Evolutionary conservation across 73 alveolate genomes (phyloP).

Genomic region (Effrenium voratum): DNA sequence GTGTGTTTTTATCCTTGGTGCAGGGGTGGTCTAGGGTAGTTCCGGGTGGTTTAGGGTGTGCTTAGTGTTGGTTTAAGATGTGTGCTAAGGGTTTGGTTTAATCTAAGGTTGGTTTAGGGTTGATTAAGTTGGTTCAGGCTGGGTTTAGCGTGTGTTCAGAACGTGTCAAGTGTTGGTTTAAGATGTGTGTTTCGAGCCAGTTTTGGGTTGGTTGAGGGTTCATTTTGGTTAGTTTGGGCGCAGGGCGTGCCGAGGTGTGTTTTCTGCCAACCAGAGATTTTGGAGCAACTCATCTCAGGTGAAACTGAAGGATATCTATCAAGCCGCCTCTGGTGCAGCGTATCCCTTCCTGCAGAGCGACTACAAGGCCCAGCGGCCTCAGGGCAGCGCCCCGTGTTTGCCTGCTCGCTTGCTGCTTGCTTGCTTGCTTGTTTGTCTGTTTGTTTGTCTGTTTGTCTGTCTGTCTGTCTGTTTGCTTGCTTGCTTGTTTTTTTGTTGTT

Average conservation of each 20-base stretch:
- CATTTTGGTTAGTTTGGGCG: background rate
- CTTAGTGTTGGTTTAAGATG: too few relatives aligned
- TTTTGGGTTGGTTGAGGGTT: background rate
- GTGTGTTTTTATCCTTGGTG: too few relatives aligned
- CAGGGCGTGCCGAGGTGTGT: background rate
- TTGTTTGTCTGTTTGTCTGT: too few relatives aligned
- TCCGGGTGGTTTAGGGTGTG: too few relatives aligned
- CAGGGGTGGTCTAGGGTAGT: too few relatives aligned
- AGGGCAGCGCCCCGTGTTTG: too few relatives aligned
- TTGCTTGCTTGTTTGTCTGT: too few relatives aligned
- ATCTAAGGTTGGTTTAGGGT: background rate
- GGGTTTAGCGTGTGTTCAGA: background rate
- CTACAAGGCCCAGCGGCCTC: background rate
- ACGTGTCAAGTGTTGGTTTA: background rate
- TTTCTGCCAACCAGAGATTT: background rate
- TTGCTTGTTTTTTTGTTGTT: too few relatives aligned
- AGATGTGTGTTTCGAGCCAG: background rate
- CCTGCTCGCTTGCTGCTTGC: too few relatives aligned
- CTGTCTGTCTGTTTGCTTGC: too few relatives aligned
- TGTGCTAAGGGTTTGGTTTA: too few relatives aligned
- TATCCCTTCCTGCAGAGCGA: conserved; percentile 16
- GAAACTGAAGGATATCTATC: background rate
- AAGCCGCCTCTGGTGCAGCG: background rate
- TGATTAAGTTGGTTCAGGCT: background rate
- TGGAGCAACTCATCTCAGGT: background rate